phyloP scores from a whole-genome alignment of 2,329 filamentous ascomycete species.

The Fonsecaea nubica region DNA sequence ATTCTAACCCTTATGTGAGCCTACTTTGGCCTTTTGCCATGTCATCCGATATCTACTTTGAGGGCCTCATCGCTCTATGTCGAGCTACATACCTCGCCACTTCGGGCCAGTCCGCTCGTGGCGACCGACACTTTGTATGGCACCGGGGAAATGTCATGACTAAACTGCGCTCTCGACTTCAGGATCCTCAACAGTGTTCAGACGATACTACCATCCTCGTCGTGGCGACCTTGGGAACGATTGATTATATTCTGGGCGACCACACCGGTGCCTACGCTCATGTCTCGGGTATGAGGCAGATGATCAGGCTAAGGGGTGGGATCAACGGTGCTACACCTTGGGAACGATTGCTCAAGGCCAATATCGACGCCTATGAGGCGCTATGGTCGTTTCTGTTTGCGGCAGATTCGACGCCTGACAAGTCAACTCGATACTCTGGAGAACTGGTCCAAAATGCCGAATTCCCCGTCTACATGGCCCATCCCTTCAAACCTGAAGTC shows the following conservation, averaged over 20 bases:
- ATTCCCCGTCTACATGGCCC: slow-evolving; percentile 25
- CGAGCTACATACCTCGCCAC: slow-evolving; percentile 20
- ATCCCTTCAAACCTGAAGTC: slow-evolving; percentile 29
- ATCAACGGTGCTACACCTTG: slow-evolving; percentile 19
- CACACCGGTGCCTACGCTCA: slow-evolving; percentile 22
- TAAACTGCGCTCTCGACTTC: slow-evolving; percentile 22
- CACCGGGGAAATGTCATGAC: slow-evolving; percentile 27
- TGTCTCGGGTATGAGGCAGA: slow-evolving; percentile 31
- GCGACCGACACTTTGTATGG: slow-evolving; percentile 19
- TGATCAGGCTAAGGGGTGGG: slow-evolving; percentile 28
- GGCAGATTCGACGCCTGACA: slow-evolving; percentile 9
- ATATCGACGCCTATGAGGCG: slow-evolving; percentile 26
- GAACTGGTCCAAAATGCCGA: slow-evolving; percentile 21
- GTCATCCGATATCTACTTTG: slow-evolving; percentile 25
- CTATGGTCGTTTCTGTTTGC: slow-evolving; percentile 29
- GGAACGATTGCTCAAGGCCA: slow-evolving; percentile 22
- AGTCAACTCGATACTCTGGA: slow-evolving; percentile 5
- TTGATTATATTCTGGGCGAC: slow-evolving; percentile 30
- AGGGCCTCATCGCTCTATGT: slow-evolving; percentile 27
- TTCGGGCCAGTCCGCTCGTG: slow-evolving; percentile 16
- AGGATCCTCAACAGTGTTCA: slow-evolving; percentile 19
- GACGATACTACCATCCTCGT: slow-evolving; percentile 29
- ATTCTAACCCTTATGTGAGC: slow-evolving; percentile 29
- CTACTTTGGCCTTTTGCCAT: slow-evolving; percentile 31
- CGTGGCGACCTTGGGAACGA: slow-evolving; percentile 28